Evolutionary conservation across 2,329 filamentous ascomycete genomes (phyloP).

Genomic region (Calonectria pseudoturangicola): DNA sequence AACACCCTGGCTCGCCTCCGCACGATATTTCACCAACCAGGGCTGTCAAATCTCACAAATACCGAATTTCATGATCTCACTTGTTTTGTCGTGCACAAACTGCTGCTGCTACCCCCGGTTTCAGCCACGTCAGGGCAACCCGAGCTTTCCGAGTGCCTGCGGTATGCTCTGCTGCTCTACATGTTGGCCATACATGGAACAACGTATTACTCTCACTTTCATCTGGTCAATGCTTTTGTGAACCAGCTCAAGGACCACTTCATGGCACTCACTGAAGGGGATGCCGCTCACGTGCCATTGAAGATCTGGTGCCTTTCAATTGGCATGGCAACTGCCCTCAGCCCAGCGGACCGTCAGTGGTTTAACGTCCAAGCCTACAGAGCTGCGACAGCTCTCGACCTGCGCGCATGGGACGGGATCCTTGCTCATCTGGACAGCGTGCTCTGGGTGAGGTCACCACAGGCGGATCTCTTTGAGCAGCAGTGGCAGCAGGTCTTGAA

Average conservation of each 20-base stretch:
- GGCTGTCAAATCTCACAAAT: slow-evolving; percentile 55
- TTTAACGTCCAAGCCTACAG: slow-evolving; percentile 53
- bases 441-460: slow-evolving; percentile 46
- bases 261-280: slow-evolving; percentile 36
- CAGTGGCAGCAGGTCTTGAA: slow-evolving; percentile 44
- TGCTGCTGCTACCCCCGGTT: slow-evolving; percentile 58
- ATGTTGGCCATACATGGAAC: slow-evolving; percentile 73
- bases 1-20: slow-evolving; percentile 66
- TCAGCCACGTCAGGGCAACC: slow-evolving; percentile 37
- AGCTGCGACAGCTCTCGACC: slow-evolving; percentile 23
- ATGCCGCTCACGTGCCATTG: slow-evolving; percentile 51
- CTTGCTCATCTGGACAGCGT: slow-evolving; percentile 38
- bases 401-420: slow-evolving; percentile 48
- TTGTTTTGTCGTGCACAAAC: slow-evolving; percentile 71
- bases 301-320: slow-evolving; percentile 65
- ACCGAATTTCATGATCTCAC: slow-evolving; percentile 73
- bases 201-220: slow-evolving; percentile 73
- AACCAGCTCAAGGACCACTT: slow-evolving; percentile 58
- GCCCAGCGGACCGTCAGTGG: slow-evolving; percentile 55
- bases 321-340: slow-evolving; percentile 61
- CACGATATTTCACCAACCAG: slow-evolving; percentile 62
- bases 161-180: slow-evolving; percentile 68
- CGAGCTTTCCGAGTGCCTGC: slow-evolving; percentile 65
- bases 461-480: slow-evolving; percentile 39
- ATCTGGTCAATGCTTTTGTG: slow-evolving; percentile 61